A percentile compares a stretch with the other conserved stretches of the same genome.
These are phyloP conservation scores for Hypoxylon intermedium DNA, from an alignment of 495 filamentous ascomycete genomes.

Conservation along the genomic window DNA sequence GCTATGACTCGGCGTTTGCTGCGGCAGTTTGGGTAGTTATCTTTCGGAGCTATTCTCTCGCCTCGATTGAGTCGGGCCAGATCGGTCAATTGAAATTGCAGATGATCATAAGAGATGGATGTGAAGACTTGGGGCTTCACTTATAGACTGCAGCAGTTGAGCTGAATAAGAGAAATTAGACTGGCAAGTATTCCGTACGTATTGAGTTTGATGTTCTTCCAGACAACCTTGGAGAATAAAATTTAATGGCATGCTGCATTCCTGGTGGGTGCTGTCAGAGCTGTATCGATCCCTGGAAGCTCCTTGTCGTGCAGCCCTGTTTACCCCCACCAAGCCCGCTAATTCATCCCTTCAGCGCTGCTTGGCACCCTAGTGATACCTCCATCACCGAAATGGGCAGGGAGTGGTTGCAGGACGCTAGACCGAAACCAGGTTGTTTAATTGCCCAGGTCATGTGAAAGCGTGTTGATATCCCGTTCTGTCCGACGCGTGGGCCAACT, in stretches of 20 bases:
- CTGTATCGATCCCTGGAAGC: conserved; percentile 19
- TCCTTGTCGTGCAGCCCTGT: conserved; percentile 19
- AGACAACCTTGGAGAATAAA: no score
- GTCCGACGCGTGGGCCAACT: conserved; percentile 42
- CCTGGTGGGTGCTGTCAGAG: background rate
- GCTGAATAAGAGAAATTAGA: no score
- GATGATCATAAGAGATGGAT: background rate
- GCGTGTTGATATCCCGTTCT: conserved; percentile 40
- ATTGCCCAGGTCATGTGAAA: conserved; percentile 41
- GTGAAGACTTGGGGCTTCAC: background rate
- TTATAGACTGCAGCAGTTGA: no score
- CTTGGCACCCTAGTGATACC: conserved; percentile 15
- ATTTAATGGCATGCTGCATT: background rate
- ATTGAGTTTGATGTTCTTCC: no score
- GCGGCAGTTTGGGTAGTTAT: conserved; percentile 26
- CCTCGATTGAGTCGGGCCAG: conserved; percentile 15
- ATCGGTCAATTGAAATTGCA: background rate
- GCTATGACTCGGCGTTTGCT: conserved; percentile 34
- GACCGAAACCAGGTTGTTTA: conserved; percentile 24
- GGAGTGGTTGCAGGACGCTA: conserved; percentile 24
- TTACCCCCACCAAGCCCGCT: conserved; percentile 9
- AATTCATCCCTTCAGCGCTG: conserved; percentile 19
- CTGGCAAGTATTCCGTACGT: no score
- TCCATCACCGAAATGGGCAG: conserved; percentile 29
- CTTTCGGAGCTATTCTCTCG: conserved; percentile 30